Base-by-base conservation (phyloP, 345 rosid genomes). In the Rhodamnia argentea region DNA sequence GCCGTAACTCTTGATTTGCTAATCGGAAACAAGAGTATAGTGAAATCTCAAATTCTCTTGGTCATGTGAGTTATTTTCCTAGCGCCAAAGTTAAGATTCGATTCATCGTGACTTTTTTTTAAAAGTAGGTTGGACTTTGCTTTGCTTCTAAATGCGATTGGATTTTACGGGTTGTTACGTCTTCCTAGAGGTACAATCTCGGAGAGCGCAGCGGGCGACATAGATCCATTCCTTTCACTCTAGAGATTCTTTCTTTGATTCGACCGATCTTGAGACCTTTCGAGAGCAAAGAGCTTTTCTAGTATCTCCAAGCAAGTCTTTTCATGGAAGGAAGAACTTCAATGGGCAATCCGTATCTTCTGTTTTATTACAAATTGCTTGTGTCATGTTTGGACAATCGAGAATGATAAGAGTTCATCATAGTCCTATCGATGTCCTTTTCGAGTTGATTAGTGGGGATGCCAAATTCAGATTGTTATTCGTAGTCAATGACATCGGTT, bases 351-450 rank as follows among this genome's bases (percentile, higher is more conserved):
- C 2, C 14, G 3, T 5, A 18, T 70, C 24, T 5, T 70, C 4
- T 6, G 26, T 9, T 37, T 18, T 70, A 70, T 32, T 5, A 6
- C 37, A 0, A 70, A 37, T 32, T 4, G 14, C 47, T 37, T 37
- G 2, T 70, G 10, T 37, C 26, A 0, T 37, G 81, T 4, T 18
- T 37, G 47, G 81, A 70, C 26, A 32, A 7, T 1, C 1, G 7
- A 6, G 7, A 18, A 70, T 0, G 0, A 70, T 13, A 37, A 18
- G 4, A 9, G 47, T 37, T 2, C 0, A 1, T 10, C 13, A 18
- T 70, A 8, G 4, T 37, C 22, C 26, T 10, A 16, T 5, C 14
- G 8, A 37, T 70, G 24, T 22, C 7, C 10, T 18, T 70, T 70
- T 4, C 14, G 42, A 0, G 81, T 5, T 2, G 13, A 37, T 37